Evolutionary conservation across 768 basidiomycete genomes (phyloP), one percentile per base, ranked within the genome.

Genomic region (Mycena alexandri): DNA sequence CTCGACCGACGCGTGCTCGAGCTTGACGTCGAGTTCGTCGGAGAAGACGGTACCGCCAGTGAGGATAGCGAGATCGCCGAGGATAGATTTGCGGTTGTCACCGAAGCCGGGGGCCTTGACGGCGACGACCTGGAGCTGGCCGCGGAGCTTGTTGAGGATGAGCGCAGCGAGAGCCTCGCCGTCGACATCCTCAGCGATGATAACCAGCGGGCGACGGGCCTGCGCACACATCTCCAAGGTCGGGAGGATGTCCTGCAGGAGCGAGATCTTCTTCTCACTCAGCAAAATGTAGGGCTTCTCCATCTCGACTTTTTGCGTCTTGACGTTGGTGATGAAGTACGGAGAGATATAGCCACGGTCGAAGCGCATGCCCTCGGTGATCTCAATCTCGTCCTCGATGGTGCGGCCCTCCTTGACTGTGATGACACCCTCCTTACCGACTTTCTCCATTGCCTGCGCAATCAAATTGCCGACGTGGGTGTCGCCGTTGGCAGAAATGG

Each of bases 311-410:
- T 93, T 95, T 79, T 98, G 97, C 48, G 87, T 76, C 88, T 99
- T 98, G 85, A 96, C 93, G 83, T 99, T 95, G 71, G 97, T 99
- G 81, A 99, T 90, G 79, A 99, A 98, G 88, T 98, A 98, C 0
- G 96, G 95, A 1, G 94, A 95, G 82, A 98, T 97, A 87, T 89
- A 99, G 22, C 97, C 97, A 60, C 97, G 93, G 88, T 99, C 97
- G 83, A 99, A 98, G 75, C 96, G 91, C 97, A 99, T 99, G 80
- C 97, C 97, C 83, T 99, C 97, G 29, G 97, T 98, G 75, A 99
- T 96, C 79, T 99, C 97, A 77, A 98, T 98, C 81, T 98, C 96
- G 77, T 99, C 97, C 74, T 98, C 96, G 71, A 96, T 98, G 7
- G 97, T 99, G 73, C 93, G 90, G 48, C 97, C 97, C 80, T 99